phyloP scores from a whole-genome alignment of 2,329 filamentous ascomycete genomes.

The Fusarium vanettenii region DNA sequence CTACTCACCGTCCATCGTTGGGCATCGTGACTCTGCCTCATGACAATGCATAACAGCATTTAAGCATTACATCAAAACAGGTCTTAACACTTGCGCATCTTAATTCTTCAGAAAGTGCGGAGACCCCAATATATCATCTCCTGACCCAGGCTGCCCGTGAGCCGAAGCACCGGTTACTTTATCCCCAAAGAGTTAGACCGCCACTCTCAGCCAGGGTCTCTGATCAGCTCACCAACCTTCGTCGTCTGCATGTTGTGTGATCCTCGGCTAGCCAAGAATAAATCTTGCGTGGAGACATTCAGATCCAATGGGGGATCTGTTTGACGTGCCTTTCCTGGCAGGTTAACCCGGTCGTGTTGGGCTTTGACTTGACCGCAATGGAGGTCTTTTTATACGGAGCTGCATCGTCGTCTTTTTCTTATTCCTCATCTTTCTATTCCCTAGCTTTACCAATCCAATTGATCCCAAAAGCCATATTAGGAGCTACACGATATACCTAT shows the following conservation, averaged over 20 bases:
- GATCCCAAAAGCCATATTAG: not conserved
- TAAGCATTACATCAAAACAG: not conserved
- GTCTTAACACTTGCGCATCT: not conserved
- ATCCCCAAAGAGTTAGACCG: not conserved
- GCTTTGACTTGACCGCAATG: not conserved
- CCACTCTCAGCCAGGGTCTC: not conserved
- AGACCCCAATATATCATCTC: not conserved
- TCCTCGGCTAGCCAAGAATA: not conserved
- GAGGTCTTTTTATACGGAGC: not conserved
- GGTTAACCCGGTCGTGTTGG: not conserved
- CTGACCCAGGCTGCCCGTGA: not conserved
- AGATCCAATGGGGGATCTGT: not conserved
- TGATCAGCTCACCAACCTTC: not conserved
- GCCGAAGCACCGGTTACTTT: not conserved
- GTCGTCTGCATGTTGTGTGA: not conserved
- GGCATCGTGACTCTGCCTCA: not conserved
- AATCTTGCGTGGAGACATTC: not conserved
- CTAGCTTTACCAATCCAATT: not conserved
- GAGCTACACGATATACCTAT: not conserved
- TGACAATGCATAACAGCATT: not conserved
- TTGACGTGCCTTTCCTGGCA: slow-evolving; percentile 11
- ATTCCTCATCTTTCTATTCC: not conserved
- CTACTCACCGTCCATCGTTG: not conserved
- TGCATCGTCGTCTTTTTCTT: not conserved
- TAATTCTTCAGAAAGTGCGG: not conserved